A percentile compares a stretch with the other conserved stretches of the same genome.
These are phyloP conservation scores for Heteromeles arbutifolia DNA, from an alignment of 306 rosid species.

Conservation along the genomic window DNA sequence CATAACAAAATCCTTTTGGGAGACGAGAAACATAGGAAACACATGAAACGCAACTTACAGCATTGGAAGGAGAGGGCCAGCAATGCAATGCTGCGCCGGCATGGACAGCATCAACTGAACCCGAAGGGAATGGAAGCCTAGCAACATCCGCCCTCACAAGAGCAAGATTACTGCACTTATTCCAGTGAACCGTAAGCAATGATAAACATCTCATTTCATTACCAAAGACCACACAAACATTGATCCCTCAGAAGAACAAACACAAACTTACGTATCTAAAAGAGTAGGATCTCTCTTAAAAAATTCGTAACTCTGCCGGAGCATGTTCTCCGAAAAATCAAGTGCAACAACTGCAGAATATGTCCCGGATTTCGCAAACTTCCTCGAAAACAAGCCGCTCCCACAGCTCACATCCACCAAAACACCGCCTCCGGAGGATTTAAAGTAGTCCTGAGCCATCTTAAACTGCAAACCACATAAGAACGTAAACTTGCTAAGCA, in stretches of 20 bases:
- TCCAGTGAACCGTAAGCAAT: conserved; percentile 15
- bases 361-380: conserved; percentile 61
- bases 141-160: conserved; percentile 96
- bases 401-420: conserved; percentile 90
- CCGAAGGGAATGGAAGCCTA: conserved; percentile 83
- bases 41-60: conserved; percentile 48
- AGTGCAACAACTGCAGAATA: conserved; percentile 76
- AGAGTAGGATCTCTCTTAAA: conserved; percentile 60
- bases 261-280: conserved; percentile 33
- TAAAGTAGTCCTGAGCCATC: conserved; percentile 81
- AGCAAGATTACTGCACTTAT: conserved; percentile 74
- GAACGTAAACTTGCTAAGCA: background rate
- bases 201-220: background rate
- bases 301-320: conserved; percentile 80
- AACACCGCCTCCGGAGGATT: conserved; percentile 68
- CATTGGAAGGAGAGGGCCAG: conserved; percentile 96
- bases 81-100: conserved; percentile 97
- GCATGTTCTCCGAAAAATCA: conserved; percentile 95
- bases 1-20: background rate
- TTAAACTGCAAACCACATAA: conserved; percentile 51
- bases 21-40: conserved; percentile 9
- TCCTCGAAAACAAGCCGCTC: conserved; percentile 85
- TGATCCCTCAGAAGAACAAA: background rate
- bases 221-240: background rate
- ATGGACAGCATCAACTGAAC: conserved; percentile 87